Base-by-base conservation (phyloP, 2,329 filamentous ascomycete genomes). In the Colletotrichum nymphaeae region DNA sequence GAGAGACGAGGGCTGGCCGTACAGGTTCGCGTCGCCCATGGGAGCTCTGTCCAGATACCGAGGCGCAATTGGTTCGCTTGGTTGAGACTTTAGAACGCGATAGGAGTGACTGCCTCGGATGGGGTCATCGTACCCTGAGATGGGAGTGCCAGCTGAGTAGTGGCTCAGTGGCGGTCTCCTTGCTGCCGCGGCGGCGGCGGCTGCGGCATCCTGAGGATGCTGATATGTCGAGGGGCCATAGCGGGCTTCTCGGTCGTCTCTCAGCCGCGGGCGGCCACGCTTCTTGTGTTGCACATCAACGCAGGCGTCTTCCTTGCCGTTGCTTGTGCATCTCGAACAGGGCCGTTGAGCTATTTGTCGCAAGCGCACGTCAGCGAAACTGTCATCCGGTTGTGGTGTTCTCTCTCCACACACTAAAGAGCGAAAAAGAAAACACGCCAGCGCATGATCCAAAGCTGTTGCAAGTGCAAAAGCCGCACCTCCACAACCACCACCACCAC, bases 271-370 rank as follows among this genome's bases (percentile, higher is more conserved):
- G 62, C 94, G 89, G 55, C 94, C 94, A 77, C 94, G 87, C 81
- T 96, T 97, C 83, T 96, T 97, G 83, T 97, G 94, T 79, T 95
- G 93, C 42, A 97, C 94, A 82, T 97, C 94, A 77, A 94, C 87
- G 79, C 94, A 97, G 8, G 92, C 88, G 71, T 95, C 93, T 86
- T 96, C 88, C 78, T 96, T 97, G 73, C 93, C 93, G 79, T 94
- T 94, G 78, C 91, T 91, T 42, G 93, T 85, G 80, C 94, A 97
- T 79, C 94, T 89, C 32, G 92, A 92, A 80, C 94, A 97, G 32
- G 94, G 94, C 69, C 94, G 88, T 81, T 94, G 92, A 63, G 93
- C 91, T 93, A 79, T 79, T 59, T 73, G 35, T 70, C 56, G 35
- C 70, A 46, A 37, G 24, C 30, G 11, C 69, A 73, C 60, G 70